These are phyloP conservation scores for Syzygium oleosum DNA, from an alignment of 345 rosid genomes.

Conservation along the genomic window DNA sequence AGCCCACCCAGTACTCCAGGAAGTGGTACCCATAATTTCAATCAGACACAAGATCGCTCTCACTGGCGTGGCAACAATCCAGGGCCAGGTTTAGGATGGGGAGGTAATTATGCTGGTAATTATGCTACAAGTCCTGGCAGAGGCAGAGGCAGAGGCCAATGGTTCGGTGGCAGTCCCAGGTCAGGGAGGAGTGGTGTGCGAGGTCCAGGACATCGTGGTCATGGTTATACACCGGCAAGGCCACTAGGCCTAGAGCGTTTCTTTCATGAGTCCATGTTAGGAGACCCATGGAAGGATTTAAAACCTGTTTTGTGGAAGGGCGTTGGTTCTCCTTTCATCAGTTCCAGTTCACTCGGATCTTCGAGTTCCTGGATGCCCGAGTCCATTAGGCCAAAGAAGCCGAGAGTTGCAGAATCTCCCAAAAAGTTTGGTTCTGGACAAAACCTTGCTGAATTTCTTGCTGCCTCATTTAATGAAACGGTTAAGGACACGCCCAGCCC, in stretches of 20 bases:
- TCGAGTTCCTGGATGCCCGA: constrained; percentile 62
- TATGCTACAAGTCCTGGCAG: constrained; percentile 31
- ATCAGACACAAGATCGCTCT: constrained; percentile 25
- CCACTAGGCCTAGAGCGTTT: constrained; percentile 31
- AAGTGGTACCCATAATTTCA: constrained; percentile 8
- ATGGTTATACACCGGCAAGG: constrained; percentile 10
- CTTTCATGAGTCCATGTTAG: constrained; percentile 63
- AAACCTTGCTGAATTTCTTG: constrained; percentile 84
- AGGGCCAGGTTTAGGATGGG: constrained; percentile 8
- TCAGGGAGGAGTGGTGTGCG: constrained; percentile 38
- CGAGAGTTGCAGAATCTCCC: constrained; percentile 33
- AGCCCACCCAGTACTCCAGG: constrained; percentile 15
- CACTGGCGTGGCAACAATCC: constrained; percentile 25
- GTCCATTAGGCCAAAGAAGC: constrained; percentile 37
- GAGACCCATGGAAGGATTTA: constrained; percentile 70
- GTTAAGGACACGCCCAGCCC: constrained; percentile 17
- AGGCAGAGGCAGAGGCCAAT: constrained; percentile 28
- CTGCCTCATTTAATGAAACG: constrained; percentile 66
- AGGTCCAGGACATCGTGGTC: constrained; percentile 21
- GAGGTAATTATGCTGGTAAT: constrained; percentile 29
- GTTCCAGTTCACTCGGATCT: constrained; percentile 12
- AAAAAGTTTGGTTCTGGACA: constrained; percentile 29
- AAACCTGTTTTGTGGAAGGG: constrained; percentile 55
- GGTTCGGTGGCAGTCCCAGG: constrained; percentile 22
- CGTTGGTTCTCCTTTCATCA: constrained; percentile 12